Evolutionary conservation across 352 stramenopile genomes (phyloP), one percentile per base, ranked within the genome.

Genomic region (Saprolegnia diclina): DNA sequence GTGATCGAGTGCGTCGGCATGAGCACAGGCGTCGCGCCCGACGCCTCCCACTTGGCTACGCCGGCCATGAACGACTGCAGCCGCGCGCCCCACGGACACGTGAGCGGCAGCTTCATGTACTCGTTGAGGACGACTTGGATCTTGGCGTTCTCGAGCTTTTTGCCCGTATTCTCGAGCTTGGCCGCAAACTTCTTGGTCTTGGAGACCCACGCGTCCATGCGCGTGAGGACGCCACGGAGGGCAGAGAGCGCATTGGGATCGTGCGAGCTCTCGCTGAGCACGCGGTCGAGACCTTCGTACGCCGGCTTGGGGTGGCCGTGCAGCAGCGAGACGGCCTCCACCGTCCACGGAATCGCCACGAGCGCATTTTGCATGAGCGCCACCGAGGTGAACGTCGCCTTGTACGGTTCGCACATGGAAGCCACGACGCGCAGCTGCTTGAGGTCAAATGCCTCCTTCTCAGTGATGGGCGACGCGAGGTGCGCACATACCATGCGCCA

Each of bases 51-150:
- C 18, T 52, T 37, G 13, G 46, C 53, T 0, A 69, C 44, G 18
- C 3, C 63, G n/a, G 37, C 63, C 19, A 69, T 4, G 42, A 69
- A 52, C 16, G 29, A 62, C 57, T 84, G 65, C 35, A 90, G 72
- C 11, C 73, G 74, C 21, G 73, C 61, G 1, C 73, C 72, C n/a
- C 77, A 64, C 11, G 65, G 57, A 55, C 76, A 92, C 14, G 87
- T 92, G 22, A 95, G 65, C 18, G 87, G 87, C 16, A 95, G 79
- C 72, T 95, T 95, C 35, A 85, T 89, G 74, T 95, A 95, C 64
- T 95, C 87, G 68, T 94, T 95, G 73, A 94, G 73, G 16, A 94
- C 71, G 29, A 79, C 62, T 56, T 92, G 91, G 50, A 94, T 68
- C 63, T 82, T 85, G 57, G 64, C 89, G 5, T 74, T 63, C 11